phyloP scores from a whole-genome alignment of 2,329 filamentous ascomycete genomes.

The Rhynchosporium graminicola region DNA sequence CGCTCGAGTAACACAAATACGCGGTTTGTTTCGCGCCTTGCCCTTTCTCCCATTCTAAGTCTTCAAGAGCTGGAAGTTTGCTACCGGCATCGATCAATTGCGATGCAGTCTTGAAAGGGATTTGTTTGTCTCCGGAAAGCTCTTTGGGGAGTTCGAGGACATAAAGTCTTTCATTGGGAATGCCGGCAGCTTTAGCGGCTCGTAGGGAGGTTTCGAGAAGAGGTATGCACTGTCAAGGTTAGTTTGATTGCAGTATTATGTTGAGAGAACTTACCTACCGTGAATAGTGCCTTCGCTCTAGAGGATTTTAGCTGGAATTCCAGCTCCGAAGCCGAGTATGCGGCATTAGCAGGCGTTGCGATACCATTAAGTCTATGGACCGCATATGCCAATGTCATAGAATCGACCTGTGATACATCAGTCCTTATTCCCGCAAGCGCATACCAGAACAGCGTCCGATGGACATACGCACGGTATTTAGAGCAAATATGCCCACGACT shows the following conservation, averaged over 20 bases:
- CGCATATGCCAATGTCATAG: slow-evolving; percentile 70
- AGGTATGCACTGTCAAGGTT: slow-evolving; percentile 53
- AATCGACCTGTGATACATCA: slow-evolving; percentile 62
- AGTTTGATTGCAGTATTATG: not conserved
- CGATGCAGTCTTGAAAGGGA: slow-evolving; percentile 68
- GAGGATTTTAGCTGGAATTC: slow-evolving; percentile 81
- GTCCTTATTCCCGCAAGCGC: not conserved
- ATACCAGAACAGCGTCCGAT: not conserved
- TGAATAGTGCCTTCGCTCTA: slow-evolving; percentile 71
- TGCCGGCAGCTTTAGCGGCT: slow-evolving; percentile 68
- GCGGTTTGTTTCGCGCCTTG: slow-evolving; percentile 69
- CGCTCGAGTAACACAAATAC: slow-evolving; percentile 71
- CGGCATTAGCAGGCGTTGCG: slow-evolving; percentile 80
- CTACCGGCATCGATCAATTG: slow-evolving; percentile 68
- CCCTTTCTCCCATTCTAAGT: slow-evolving; percentile 61
- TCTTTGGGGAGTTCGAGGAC: slow-evolving; percentile 66
- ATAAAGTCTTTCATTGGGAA: slow-evolving; percentile 72
- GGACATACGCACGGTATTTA: slow-evolving; percentile 66
- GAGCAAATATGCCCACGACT: slow-evolving; percentile 72
- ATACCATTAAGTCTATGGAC: slow-evolving; percentile 74
- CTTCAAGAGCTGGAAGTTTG: slow-evolving; percentile 53
- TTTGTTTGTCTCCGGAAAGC: slow-evolving; percentile 49
- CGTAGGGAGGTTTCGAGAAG: slow-evolving; percentile 64
- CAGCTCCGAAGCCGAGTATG: slow-evolving; percentile 80
- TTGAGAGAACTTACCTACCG: slow-evolving; percentile 64